Percentiles rank a stretch among this genome's conserved stretches.
These are phyloP conservation scores for Mortierella sp. DNA, from an alignment of 371 early-diverging fungal species.

Conservation along the genomic window DNA sequence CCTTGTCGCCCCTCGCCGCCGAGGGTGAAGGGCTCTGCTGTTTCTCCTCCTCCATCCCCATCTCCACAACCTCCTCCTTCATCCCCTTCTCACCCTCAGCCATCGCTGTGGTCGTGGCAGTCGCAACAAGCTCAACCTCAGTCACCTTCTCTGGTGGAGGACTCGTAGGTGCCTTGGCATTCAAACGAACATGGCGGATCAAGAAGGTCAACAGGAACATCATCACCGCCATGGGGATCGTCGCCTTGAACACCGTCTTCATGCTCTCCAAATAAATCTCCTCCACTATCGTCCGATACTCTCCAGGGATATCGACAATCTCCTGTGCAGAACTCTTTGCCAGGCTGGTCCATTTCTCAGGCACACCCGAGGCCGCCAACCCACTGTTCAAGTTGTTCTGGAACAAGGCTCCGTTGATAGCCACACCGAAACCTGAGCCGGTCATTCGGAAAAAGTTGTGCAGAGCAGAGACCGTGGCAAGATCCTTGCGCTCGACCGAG, in stretches of 20 bases:
- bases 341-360: slow-evolving; percentile 17
- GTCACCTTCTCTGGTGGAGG: not conserved
- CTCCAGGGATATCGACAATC: slow-evolving; percentile 39
- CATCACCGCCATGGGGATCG: slow-evolving; percentile 50
- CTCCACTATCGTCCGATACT: slow-evolving; percentile 30
- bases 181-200: slow-evolving; percentile 38
- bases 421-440: slow-evolving; percentile 65
- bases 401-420: slow-evolving; percentile 62
- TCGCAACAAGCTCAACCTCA: slow-evolving; percentile 17
- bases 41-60: not conserved
- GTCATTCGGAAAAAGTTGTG: slow-evolving; percentile 63
- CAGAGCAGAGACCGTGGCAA: slow-evolving; percentile 53
- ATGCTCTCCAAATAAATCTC: slow-evolving; percentile 44
- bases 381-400: slow-evolving; percentile 52
- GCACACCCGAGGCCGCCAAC: slow-evolving; percentile 12
- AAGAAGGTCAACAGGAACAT: slow-evolving; percentile 50
- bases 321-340: slow-evolving; percentile 43
- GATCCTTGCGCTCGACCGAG: slow-evolving; percentile 54
- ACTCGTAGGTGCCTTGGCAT: slow-evolving; percentile 17
- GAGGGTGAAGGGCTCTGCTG: not conserved
- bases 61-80: not conserved
- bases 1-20: not conserved
- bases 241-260: slow-evolving; percentile 55
- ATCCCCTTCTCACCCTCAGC: not conserved
- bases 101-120: not conserved